These are phyloP conservation scores for Puccinia horiana DNA, from an alignment of 1,284 basidiomycete genomes.

Conservation along the genomic window DNA sequence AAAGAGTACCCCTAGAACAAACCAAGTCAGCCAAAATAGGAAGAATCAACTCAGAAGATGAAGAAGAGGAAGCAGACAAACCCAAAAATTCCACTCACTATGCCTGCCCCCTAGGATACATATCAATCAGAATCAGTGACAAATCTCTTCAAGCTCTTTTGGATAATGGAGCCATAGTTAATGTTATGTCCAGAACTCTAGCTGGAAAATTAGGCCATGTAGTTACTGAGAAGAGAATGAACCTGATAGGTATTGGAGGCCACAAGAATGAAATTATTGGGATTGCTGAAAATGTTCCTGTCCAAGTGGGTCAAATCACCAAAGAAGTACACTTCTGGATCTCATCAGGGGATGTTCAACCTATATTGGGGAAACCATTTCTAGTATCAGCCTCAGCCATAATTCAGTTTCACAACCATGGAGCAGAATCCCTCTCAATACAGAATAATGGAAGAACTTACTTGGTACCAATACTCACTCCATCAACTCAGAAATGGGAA, in stretches of 20 bases:
- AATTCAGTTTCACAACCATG: neutral
- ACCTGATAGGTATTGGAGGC: neutral
- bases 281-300: neutral
- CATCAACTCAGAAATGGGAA: neutral
- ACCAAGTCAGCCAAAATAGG: neutral
- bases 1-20: neutral
- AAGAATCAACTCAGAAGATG: neutral
- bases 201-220: neutral
- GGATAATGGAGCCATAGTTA: slow-evolving; percentile 1
- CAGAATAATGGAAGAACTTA: neutral
- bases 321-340: too few relatives aligned
- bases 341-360: too few relatives aligned
- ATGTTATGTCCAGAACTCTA: neutral
- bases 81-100: neutral
- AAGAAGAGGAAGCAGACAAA: neutral
- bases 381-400: neutral
- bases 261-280: neutral
- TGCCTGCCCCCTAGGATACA: slow-evolving; percentile 5
- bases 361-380: neutral
- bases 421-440: neutral
- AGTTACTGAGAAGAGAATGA: neutral
- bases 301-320: neutral
- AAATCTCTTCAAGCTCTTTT: neutral
- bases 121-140: neutral
- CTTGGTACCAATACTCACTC: neutral